These are phyloP conservation scores for Claviceps pazoutovae DNA, from an alignment of 2,329 filamentous ascomycete species.

Conservation along the genomic window DNA sequence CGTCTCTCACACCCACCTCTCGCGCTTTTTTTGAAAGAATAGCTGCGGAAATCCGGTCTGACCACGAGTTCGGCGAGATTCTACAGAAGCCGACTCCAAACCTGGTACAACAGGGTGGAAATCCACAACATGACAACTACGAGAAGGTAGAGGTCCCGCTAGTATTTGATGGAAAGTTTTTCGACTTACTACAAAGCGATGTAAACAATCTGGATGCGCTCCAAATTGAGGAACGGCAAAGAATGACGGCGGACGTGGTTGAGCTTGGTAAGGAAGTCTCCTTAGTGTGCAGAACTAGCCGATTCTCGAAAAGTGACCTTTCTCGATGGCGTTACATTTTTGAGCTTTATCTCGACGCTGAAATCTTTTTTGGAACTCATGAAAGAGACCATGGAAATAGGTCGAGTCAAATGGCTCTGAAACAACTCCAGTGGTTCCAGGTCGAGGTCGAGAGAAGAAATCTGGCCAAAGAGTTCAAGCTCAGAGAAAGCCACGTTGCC, in stretches of 20 bases:
- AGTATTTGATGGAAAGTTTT: conserved; percentile 67
- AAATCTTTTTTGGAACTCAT: conserved; percentile 68
- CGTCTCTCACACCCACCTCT: conserved; percentile 51
- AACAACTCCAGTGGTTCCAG: conserved; percentile 59
- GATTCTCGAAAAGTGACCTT: conserved; percentile 51
- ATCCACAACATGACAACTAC: conserved; percentile 7
- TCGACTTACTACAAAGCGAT: conserved; percentile 59
- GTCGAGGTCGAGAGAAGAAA: conserved; percentile 47
- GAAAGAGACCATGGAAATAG: conserved; percentile 58
- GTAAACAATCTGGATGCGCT: conserved; percentile 55
- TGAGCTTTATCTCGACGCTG: conserved; percentile 64
- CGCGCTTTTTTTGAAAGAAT: conserved; percentile 49
- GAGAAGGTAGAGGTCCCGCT: conserved; percentile 57
- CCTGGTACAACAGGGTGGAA: neutral
- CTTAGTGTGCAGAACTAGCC: conserved; percentile 48
- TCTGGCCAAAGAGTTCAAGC: conserved; percentile 48
- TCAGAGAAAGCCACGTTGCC: conserved; percentile 48
- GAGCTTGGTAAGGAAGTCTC: conserved; percentile 51
- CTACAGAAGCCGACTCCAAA: neutral
- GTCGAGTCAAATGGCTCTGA: conserved; percentile 49
- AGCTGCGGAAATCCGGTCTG: conserved; percentile 27
- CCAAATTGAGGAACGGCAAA: conserved; percentile 50
- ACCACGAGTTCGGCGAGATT: neutral
- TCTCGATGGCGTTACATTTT: conserved; percentile 71
- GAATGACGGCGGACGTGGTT: conserved; percentile 48